Percentiles rank a stretch among this genome's conserved stretches.
Evolutionary conservation across 2,329 filamentous ascomycete genomes (phyloP).

Genomic region (Alternaria ethzedia): DNA sequence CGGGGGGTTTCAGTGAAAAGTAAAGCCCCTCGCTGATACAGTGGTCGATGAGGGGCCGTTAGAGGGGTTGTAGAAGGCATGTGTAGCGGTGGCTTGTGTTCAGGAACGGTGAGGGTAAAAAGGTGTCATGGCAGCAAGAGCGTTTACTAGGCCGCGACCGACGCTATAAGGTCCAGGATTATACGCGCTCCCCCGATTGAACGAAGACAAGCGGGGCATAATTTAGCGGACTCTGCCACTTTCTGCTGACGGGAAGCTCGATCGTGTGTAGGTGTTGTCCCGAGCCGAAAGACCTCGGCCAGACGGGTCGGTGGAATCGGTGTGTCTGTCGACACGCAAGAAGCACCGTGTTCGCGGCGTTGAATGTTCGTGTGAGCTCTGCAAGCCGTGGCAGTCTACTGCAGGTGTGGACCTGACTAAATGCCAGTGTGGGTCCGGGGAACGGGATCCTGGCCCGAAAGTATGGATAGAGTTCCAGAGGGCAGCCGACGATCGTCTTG

Average conservation of each 20-base stretch:
- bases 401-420: conserved; percentile 29
- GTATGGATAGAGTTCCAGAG: conserved; percentile 42
- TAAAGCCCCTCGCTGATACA: conserved; percentile 25
- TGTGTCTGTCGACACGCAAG: not conserved
- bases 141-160: conserved; percentile 23
- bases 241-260: conserved; percentile 15
- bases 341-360: conserved; percentile 1
- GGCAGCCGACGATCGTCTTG: conserved; percentile 37
- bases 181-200: conserved; percentile 19
- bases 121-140: conserved; percentile 15
- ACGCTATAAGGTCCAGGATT: conserved; percentile 22
- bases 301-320: conserved; percentile 4
- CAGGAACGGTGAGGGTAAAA: conserved; percentile 25
- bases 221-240: conserved; percentile 14
- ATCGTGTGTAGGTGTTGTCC: conserved; percentile 4
- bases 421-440: conserved; percentile 44
- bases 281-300: conserved; percentile 2
- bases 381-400: conserved; percentile 17
- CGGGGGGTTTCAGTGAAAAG: conserved; percentile 35
- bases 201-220: conserved; percentile 24
- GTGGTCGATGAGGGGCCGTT: conserved; percentile 14
- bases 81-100: conserved; percentile 8
- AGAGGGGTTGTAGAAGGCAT: conserved; percentile 4
- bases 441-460: conserved; percentile 42
- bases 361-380: conserved; percentile 6